phyloP scores from a whole-genome alignment of 306 rosid genomes.

The Fragaria vesca region DNA sequence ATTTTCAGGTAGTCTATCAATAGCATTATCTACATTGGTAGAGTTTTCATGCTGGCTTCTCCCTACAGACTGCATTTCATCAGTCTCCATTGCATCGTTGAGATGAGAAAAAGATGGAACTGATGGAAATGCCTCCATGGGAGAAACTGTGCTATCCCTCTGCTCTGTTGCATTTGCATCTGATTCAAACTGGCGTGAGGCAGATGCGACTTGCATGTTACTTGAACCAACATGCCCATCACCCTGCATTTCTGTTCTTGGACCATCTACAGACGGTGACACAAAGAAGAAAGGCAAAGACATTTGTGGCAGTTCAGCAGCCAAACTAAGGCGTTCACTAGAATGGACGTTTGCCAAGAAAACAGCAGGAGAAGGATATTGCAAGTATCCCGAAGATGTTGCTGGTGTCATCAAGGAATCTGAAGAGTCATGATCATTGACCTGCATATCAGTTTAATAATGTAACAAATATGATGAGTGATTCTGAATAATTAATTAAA shows the following conservation, averaged over 20 bases:
- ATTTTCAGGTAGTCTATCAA: conserved; percentile 34
- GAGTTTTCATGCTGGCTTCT: conserved; percentile 40
- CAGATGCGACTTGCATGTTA: conserved; percentile 49
- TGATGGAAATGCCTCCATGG: conserved; percentile 47
- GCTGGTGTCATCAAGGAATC: conserved; percentile 83
- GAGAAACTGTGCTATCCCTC: conserved; percentile 49
- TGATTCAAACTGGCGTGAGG: conserved; percentile 45
- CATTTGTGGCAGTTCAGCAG: conserved; percentile 53
- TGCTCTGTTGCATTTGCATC: conserved; percentile 58
- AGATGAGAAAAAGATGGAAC: conserved; percentile 31
- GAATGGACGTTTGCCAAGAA: conserved; percentile 67
- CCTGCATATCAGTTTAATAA: conserved; percentile 60
- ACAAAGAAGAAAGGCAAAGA: conserved; percentile 58
- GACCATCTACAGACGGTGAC: conserved; percentile 55
- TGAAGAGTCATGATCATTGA: conserved; percentile 93
- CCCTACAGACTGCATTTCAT: conserved; percentile 35
- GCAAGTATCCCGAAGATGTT: conserved; percentile 78
- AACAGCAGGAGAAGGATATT: conserved; percentile 87
- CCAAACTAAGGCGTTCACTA: conserved; percentile 49
- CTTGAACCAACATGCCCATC: conserved; percentile 46
- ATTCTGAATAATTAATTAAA: conserved; percentile 19
- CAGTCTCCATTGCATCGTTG: conserved; percentile 32
- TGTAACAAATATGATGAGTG: conserved; percentile 17
- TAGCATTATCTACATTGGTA: conserved; percentile 34
- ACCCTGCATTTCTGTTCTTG: conserved; percentile 53